Conservation (phyloP, 371 early-diverging fungal genomes). For the Cokeromyces recurvatus region DNA sequence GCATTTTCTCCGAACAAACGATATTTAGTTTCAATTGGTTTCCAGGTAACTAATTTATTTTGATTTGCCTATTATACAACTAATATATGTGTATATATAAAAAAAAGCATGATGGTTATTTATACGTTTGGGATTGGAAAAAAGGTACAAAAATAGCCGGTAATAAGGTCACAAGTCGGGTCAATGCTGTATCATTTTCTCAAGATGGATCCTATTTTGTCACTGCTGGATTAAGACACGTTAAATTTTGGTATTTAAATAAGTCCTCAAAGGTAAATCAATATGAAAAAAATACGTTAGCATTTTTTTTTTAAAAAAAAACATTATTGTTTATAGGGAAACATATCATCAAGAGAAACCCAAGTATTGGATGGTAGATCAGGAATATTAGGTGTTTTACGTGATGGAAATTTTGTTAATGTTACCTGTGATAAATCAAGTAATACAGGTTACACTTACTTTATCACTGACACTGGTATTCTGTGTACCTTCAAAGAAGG, state of each 20-base stretch:
- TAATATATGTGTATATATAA: neutral
- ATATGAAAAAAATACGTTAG: too few relatives aligned
- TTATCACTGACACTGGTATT: slow-evolving; percentile 64
- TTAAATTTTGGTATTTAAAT: slow-evolving; percentile 81
- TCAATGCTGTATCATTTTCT: slow-evolving; percentile 63
- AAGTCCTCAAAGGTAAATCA: too few relatives aligned
- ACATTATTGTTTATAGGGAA: slow-evolving; percentile 14
- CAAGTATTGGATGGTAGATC: slow-evolving; percentile 73
- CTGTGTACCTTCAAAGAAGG: slow-evolving; percentile 66
- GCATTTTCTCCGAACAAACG: slow-evolving; percentile 73
- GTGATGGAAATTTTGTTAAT: slow-evolving; percentile 71
- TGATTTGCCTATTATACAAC: neutral
- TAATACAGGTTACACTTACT: slow-evolving; percentile 52
- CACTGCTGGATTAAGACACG: slow-evolving; percentile 75
- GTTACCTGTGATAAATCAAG: slow-evolving; percentile 50
- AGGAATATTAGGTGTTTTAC: slow-evolving; percentile 63
- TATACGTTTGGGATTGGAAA: slow-evolving; percentile 84
- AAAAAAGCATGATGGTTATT: slow-evolving; percentile 82
- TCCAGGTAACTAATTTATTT: slow-evolving; percentile 49
- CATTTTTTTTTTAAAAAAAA: too few relatives aligned
- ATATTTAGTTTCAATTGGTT: slow-evolving; percentile 77
- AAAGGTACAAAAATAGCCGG: slow-evolving; percentile 62
- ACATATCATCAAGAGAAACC: slow-evolving; percentile 35
- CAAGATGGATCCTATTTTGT: slow-evolving; percentile 68
- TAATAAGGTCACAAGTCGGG: slow-evolving; percentile 66